Base-by-base conservation (phyloP, 2,329 filamentous ascomycete genomes). In the Fusarium continuum region DNA sequence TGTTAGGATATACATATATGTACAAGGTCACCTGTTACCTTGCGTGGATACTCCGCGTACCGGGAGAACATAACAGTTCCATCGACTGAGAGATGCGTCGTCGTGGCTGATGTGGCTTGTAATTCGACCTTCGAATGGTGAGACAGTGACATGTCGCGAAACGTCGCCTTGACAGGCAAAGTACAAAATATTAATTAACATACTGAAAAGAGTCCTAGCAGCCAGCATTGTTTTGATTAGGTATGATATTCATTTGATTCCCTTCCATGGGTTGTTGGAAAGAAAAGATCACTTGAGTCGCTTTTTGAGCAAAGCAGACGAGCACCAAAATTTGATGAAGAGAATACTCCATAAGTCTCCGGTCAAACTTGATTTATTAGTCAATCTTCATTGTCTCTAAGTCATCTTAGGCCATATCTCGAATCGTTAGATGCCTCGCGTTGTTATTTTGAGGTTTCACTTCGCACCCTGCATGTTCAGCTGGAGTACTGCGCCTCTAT, bases 391-490 rank as follows among this genome's bases (percentile, higher is more conserved):
- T 23, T 52, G 45, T 43, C 32, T 52, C 9, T 31, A 7, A 39
- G 20, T 23, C 32, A 34, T 61, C 20, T 48, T 32, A 19, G 26
- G 22, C 44, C 23, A 55, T 55, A 32, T 32, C 28, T 43, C 31
- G 34, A 26, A 32, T 55, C 25, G 13, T 39, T 16, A n/a, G 31
- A 40, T 50, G 49, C 54, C 28, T 60, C 56, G 47, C 16, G 17
- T 43, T n/a, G 29, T 36, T 23, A 51, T 62, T 32, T 34, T 45
- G 17, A 34, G 48, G 56, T 50, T 56, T 61, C 43, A 61, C 39
- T 22, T 43, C 46, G 26, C 29, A 44, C 44, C 44, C 46, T 47
- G 49, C 43, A 47, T 36, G 32, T 48, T 41, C 43, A 55, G 47
- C 41, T 40, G 41, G 31, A 47, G 29, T 23, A 26, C 23, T 39